These are phyloP conservation scores for Acer campestre DNA, from an alignment of 345 rosid species.

Conservation along the genomic window DNA sequence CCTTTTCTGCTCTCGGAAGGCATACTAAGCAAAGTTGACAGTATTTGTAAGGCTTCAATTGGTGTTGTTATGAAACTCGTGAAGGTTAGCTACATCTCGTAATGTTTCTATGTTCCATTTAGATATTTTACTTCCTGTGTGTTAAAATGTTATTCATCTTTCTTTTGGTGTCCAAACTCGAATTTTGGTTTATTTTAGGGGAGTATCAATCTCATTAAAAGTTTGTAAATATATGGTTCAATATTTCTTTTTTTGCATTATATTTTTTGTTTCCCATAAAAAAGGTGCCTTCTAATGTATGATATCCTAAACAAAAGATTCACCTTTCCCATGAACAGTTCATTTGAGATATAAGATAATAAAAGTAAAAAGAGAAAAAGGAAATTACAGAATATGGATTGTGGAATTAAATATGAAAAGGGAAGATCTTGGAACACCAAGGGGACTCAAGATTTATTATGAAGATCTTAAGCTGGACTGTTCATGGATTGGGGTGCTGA, in stretches of 20 bases:
- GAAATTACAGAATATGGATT: too few species aligned
- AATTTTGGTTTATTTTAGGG: background rate
- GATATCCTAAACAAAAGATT: too few species aligned
- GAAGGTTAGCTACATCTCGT: conserved; percentile 52
- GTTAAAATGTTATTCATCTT: background rate
- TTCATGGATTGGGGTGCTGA: background rate
- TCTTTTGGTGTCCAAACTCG: background rate
- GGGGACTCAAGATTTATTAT: background rate
- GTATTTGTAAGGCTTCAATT: conserved; percentile 86
- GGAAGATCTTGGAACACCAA: background rate
- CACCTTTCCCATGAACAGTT: background rate
- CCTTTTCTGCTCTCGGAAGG: conserved; percentile 92
- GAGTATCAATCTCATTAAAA: background rate
- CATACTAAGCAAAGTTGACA: conserved; percentile 85
- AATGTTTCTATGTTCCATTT: conserved; percentile 1
- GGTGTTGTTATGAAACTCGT: conserved; percentile 97
- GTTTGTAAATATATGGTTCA: background rate
- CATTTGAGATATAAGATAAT: too few species aligned
- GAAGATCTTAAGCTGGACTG: background rate
- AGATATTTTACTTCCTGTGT: conserved; percentile 3
- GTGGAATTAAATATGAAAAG: too few species aligned
- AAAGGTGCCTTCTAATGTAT: too few species aligned
- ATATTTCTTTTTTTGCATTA: background rate
- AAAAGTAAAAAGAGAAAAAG: background rate
- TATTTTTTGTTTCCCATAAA: too few species aligned